phyloP scores from a whole-genome alignment of 441 rosid genomes.

The Adansonia gregorii region DNA sequence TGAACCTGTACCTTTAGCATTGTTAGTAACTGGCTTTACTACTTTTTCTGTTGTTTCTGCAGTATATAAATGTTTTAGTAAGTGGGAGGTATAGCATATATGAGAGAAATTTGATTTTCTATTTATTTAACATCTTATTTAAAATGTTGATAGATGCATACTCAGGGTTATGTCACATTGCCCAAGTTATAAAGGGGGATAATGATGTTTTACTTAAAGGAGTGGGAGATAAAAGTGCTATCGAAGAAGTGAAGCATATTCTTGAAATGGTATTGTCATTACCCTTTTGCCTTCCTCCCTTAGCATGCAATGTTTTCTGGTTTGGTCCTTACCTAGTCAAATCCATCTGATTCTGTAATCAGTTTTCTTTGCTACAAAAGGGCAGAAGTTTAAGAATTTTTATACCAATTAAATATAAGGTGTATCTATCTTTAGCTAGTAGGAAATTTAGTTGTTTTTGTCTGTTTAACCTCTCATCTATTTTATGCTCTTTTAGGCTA shows the following conservation, averaged over 20 bases:
- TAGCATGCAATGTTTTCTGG: background rate
- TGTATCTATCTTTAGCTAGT: background rate
- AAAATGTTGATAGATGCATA: slow-evolving; percentile 33
- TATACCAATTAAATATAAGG: background rate
- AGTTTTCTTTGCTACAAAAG: background rate
- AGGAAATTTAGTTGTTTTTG: background rate
- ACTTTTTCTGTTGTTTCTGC: slow-evolving; percentile 7
- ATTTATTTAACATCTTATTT: background rate
- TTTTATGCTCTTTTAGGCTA: slow-evolving; percentile 49
- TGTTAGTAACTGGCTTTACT: background rate
- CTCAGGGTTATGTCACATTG: slow-evolving; percentile 58
- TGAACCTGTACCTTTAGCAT: background rate
- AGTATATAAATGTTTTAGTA: background rate
- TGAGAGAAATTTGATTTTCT: background rate
- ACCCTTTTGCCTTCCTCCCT: slow-evolving; percentile 5
- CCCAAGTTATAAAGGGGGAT: slow-evolving; percentile 68
- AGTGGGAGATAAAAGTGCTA: slow-evolving; percentile 53
- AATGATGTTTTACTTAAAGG: slow-evolving; percentile 60
- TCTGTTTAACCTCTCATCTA: background rate
- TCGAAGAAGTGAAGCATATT: slow-evolving; percentile 72
- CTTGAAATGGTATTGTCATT: slow-evolving; percentile 64
- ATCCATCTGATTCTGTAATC: background rate
- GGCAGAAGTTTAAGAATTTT: background rate
- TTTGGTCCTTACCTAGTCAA: background rate
- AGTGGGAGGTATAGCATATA: background rate